Evolutionary conservation across 352 stramenopile genomes (phyloP), one percentile per base, ranked within the genome.

Genomic region (Globisporangium paroecandrum): DNA sequence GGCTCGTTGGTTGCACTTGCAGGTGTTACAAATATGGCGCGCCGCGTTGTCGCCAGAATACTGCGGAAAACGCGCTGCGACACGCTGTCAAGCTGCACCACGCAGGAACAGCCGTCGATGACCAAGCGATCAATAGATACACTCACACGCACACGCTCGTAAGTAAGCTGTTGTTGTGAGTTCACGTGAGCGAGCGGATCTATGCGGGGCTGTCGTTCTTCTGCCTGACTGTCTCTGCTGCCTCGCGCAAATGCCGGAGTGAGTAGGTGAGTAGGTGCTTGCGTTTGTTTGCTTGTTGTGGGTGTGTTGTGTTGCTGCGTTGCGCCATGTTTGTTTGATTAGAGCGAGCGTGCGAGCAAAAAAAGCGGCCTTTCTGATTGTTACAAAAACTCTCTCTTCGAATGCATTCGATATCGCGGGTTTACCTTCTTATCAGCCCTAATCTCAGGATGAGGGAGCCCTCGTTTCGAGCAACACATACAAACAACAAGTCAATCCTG

Each of bases 1-100:
- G 29, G 29, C 29, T 32, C 29, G 78, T 38, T 86, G 79, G 79
- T 78, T 79, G 36, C 57, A 43, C 27, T 25, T 59, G 27, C 18
- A 34, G 51, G 43, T 6, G 43, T 51, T 51, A 24, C 43, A 51
- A 24, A 51, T 51, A 51, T 51, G 43, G 43, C 1, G 43, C 18
- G 18, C 18, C 43, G 43, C 2, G 43, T 51, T 51, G 43, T 51
- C 13, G 4, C 15, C 43, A 49, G 20, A 51, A 51, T 51, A 32
- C 29, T 32, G 43, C 18, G 18, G 43, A 51, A 51, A 51, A 51
- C 43, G 43, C 43, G 43, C 43, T 51, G 43, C 18, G 43, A 51
- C 43, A 51, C 43, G 43, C 3, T 49, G 41, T 8, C 6, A 49
- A 49, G 15, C 15, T 49, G 41, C 41, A 49, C 41, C 41, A 49